Evolutionary conservation across 2,329 filamentous ascomycete species (phyloP), one percentile per base, ranked within the genome.

Genomic region (Nemania sp.): DNA sequence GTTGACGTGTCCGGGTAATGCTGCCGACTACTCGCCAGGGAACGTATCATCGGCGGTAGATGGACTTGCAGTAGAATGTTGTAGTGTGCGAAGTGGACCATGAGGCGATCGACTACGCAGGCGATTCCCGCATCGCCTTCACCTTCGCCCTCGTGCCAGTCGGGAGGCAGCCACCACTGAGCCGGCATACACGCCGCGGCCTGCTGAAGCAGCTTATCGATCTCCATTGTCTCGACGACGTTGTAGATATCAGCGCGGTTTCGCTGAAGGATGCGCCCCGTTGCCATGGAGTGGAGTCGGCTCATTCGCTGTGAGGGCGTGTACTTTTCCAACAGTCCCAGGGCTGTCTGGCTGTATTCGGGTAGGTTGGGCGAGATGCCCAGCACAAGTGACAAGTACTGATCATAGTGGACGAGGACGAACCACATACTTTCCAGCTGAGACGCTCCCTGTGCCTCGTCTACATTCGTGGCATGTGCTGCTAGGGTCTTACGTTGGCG

Each of bases 341-440:
- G 63, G 11, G 59, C 66, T 3, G 67, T 69, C 34, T 76, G 76
- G 15, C 37, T 50, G 18, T 60, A 65, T 25, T 76, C 73, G 7
- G 63, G 52, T 2, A 70, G 65, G n/a, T 73, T 75, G 43, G 78
- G 78, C 1, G 78, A 77, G 2, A 83, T 71, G 9, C 80, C 80
- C 0, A 83, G 69, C 68, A 82, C 74, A 20, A 83, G 65, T 3
- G 75, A 81, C 2, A 84, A 72, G 48, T 81, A 80, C 1, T 81
- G 77, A 54, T 84, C 81, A 2, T 74, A 69, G 10, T 71, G 70
- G 1, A 82, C 66, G 0, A 84, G 69, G 6, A 78, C 78, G 54
- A 76, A 79, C 81, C 80, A 83, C 63, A 82, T 68, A 40, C 73
- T 70, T 35, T 73, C 72, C 0, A 75, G 72, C 18, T 75, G 65